These are phyloP conservation scores for Elsinoe batatas DNA, from an alignment of 2,329 filamentous ascomycete species.

Conservation along the genomic window DNA sequence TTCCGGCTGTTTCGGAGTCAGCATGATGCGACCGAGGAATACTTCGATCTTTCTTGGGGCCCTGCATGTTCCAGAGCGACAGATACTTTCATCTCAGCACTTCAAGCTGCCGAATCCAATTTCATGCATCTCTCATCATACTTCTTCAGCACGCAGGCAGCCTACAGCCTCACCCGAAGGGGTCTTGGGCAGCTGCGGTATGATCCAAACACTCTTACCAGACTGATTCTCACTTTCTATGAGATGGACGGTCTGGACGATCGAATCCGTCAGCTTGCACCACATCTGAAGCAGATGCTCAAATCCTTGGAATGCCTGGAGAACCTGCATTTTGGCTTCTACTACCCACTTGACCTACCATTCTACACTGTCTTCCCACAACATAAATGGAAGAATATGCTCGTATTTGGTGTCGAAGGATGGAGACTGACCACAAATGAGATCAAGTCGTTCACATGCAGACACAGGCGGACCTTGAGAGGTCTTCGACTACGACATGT, in stretches of 20 bases:
- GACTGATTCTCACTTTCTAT: constrained; percentile 54
- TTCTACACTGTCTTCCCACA: constrained; percentile 55
- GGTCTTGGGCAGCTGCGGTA: not conserved
- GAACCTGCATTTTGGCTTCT: constrained; percentile 55
- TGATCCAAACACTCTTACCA: constrained; percentile 43
- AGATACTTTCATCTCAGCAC: constrained; percentile 30
- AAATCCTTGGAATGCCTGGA: constrained; percentile 49
- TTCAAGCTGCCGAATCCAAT: not conserved
- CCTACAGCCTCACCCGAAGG: not conserved
- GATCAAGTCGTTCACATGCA: constrained; percentile 46
- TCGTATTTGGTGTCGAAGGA: constrained; percentile 55
- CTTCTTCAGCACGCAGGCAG: constrained; percentile 1
- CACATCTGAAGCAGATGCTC: constrained; percentile 50
- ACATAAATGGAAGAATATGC: constrained; percentile 50
- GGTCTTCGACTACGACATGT: constrained; percentile 52
- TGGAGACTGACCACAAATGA: constrained; percentile 54
- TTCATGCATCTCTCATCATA: not conserved
- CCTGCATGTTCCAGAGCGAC: constrained; percentile 53
- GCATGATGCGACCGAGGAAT: constrained; percentile 33
- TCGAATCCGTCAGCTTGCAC: constrained; percentile 48
- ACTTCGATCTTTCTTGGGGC: constrained; percentile 50
- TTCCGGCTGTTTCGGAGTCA: constrained; percentile 43
- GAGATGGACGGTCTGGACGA: constrained; percentile 47
- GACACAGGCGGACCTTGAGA: constrained; percentile 47
- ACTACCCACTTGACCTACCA: constrained; percentile 45